Evolutionary conservation across 2,329 filamentous ascomycete genomes (phyloP).

Genomic region (Sporothrix inflata): DNA sequence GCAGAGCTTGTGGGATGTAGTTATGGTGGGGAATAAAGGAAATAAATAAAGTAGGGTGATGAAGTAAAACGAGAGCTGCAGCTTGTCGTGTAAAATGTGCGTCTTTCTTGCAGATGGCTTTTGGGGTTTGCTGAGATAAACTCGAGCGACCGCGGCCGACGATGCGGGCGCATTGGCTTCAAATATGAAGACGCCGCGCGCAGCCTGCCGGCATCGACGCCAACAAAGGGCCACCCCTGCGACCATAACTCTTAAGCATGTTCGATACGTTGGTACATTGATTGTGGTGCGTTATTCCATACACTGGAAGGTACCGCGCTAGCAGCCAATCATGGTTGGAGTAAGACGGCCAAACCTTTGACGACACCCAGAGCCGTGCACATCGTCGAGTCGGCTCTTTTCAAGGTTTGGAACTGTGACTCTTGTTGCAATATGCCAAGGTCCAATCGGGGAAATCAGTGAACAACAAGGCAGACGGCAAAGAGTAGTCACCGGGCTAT

Average conservation of each 20-base stretch:
- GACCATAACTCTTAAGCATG: constrained; percentile 28
- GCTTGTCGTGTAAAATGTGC: not conserved
- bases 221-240: constrained; percentile 5
- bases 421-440: constrained; percentile 1
- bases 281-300: not conserved
- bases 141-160: not conserved
- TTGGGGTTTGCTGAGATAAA: not conserved
- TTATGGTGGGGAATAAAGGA: no score
- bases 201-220: not conserved
- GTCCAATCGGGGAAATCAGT: not conserved
- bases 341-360: constrained; percentile 16
- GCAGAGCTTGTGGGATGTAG: not conserved
- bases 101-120: not conserved
- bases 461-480: not conserved
- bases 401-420: not conserved
- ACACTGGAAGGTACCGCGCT: not conserved
- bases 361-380: not conserved
- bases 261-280: constrained; percentile 20
- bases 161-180: constrained; percentile 5
- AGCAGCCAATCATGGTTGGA: not conserved
- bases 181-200: constrained; percentile 1
- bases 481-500: not conserved
- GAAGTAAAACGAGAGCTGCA: not conserved
- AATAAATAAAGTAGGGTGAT: not conserved
- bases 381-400: not conserved